These are phyloP conservation scores for Pyrenophora tritici-repentis DNA, from an alignment of 2,329 filamentous ascomycete species.

Conservation along the genomic window DNA sequence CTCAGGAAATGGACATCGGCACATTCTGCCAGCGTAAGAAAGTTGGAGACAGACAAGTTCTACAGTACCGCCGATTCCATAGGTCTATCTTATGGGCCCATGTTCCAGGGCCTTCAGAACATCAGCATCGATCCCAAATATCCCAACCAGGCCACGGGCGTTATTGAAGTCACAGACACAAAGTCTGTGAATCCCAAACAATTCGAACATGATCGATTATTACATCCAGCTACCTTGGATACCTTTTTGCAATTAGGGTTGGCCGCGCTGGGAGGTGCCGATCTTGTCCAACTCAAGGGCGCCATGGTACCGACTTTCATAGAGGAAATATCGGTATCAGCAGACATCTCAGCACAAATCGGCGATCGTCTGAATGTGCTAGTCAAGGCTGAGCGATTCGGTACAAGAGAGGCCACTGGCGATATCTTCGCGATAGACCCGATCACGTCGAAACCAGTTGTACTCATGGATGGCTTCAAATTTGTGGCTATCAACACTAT, in stretches of 20 bases:
- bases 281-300: constrained; percentile 2
- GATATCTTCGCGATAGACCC: constrained; percentile 17
- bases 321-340: constrained; percentile 15
- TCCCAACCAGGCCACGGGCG: constrained; percentile 4
- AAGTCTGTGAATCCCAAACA: constrained; percentile 11
- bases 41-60: constrained; percentile 7
- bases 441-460: constrained; percentile 6
- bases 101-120: constrained; percentile 14
- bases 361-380: constrained; percentile 15
- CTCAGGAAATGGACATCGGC: constrained; percentile 2
- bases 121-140: not conserved
- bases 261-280: constrained; percentile 9
- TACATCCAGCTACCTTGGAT: constrained; percentile 29
- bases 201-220: constrained; percentile 19
- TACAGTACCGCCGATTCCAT: constrained; percentile 14
- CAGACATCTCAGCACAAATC: constrained; percentile 9
- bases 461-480: constrained; percentile 21
- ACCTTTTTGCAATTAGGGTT: constrained; percentile 18
- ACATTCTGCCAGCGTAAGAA: not conserved
- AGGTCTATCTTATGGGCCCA: constrained; percentile 20
- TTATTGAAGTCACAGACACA: constrained; percentile 19
- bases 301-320: constrained; percentile 21
- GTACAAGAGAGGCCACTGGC: constrained; percentile 11
- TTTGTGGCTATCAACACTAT: constrained; percentile 15
- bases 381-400: not conserved